phyloP scores from a whole-genome alignment of 2,329 filamentous ascomycete genomes.

The Penicillium olsonii region DNA sequence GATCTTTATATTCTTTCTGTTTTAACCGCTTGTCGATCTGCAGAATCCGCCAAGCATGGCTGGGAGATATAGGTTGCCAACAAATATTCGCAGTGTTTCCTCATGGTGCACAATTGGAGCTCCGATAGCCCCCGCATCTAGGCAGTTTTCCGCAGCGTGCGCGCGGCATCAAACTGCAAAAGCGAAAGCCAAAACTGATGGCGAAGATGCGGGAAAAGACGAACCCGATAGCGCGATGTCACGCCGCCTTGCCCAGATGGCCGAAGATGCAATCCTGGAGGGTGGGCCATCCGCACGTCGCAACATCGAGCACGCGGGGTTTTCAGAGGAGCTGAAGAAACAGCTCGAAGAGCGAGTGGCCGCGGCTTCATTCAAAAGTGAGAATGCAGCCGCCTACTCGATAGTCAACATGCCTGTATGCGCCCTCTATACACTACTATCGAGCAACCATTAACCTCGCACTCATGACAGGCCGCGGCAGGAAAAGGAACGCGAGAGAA shows the following conservation, averaged over 20 bases:
- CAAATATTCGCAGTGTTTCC: conserved; percentile 18
- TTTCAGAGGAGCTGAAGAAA: conserved; percentile 61
- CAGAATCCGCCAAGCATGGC: conserved; percentile 20
- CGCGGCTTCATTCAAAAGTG: conserved; percentile 55
- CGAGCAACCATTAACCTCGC: neutral
- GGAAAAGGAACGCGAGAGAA: conserved; percentile 68
- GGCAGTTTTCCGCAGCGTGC: conserved; percentile 26
- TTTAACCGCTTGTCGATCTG: no score
- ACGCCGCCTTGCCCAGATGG: conserved; percentile 60
- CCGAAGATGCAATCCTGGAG: conserved; percentile 58
- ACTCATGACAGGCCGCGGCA: conserved; percentile 52
- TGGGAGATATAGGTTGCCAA: conserved; percentile 15
- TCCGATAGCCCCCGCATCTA: conserved; percentile 14
- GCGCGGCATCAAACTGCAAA: conserved; percentile 27
- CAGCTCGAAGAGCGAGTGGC: conserved; percentile 62
- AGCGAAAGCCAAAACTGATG: conserved; percentile 14
- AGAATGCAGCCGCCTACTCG: conserved; percentile 57
- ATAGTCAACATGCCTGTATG: conserved; percentile 55
- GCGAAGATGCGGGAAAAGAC: conserved; percentile 21
- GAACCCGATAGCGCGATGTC: conserved; percentile 58
- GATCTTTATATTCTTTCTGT: neutral
- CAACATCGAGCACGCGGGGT: conserved; percentile 62
- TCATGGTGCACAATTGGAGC: conserved; percentile 13
- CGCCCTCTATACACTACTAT: neutral
- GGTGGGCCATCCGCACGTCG: conserved; percentile 57